Base-by-base conservation (phyloP, 2,329 filamentous ascomycete genomes). In the Elsinoe fawcettii region DNA sequence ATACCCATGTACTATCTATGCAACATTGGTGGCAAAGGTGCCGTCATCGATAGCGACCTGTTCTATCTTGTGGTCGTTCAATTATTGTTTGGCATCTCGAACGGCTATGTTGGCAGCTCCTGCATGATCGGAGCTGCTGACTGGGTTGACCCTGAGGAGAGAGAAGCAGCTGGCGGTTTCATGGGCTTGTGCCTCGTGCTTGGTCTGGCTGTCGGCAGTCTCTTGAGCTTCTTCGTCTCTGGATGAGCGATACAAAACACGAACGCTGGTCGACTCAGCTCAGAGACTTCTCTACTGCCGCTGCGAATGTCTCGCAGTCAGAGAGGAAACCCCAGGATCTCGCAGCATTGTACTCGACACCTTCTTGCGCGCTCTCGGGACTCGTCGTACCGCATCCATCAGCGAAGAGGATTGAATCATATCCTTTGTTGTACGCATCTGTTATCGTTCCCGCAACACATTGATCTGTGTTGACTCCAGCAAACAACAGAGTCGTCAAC, bases 121-220 rank as follows among this genome's bases (percentile, higher is more conserved):
- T 90, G 87, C 70, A 97, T 99, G 91, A 95, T 97, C 82, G 87
- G 87, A 1, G 86, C 90, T 0, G 82, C 81, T 0, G 83, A 88
- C 63, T 92, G 85, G 81, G 91, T 97, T 1, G 85, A 86, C 3
- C 82, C 86, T 1, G 83, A 85, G 8, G 92, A 99, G 75, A 79
- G 87, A 32, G 90, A 96, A 74, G 91, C 90, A 5, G 85, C 90
- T 0, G 93, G 92, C 47, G 90, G 87, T 1, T 97, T 97, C 70
- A 97, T 99, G 93, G 87, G 88, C 2, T 71, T 96, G 61, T 90
- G 86, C 70, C 80, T 97, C n/a, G 88, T 96, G 16, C 83, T 81
- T 4, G 93, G 93, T 0, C 73, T 97, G 71, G 82, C 90, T 1
- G 78, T 79, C 22, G 93, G 93, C n/a, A 97, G 92, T 73, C 71